Evolutionary conservation across 139 green algal genomes (phyloP), one percentile per base, ranked within the genome.

Genomic region (Micractinium conductrix): DNA sequence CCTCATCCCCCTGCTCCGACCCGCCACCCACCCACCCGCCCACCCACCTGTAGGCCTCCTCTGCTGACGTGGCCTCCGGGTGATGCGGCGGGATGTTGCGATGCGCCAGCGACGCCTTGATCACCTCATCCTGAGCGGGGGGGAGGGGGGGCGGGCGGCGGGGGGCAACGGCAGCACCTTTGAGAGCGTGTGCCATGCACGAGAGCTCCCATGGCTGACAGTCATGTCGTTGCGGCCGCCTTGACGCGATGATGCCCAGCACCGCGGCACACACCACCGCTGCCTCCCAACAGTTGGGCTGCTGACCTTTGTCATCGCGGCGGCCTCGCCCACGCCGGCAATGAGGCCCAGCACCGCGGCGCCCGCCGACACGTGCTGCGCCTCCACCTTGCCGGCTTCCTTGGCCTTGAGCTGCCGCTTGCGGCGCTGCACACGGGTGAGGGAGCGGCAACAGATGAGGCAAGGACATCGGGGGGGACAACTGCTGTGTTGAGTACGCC

Each of bases 41-140:
- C n/a, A n/a, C n/a, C n/a, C n/a, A n/a, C n/a, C n/a, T 74, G 80
- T 92, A 92, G 2, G 89, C 89, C n/a, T 92, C 87, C 37, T 84
- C 60, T 4, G 87, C 74, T 28, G 28, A 86, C 0, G 53, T 82
- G 6, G 88, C 89, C 28, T 85, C 75, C 2, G 85, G 85, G 76
- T 92, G 67, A 44, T 92, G 88, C 17, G 89, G 87, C 71, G 89
- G 89, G 79, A 92, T 90, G 65, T 87, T 89, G 42, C 89, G 87
- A 2, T 84, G 80, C 38, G 81, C 81, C 37, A 86, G 53, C 1
- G 78, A 42, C 24, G 38, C 43, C n/a, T 76, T 72, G 26, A 92
- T 79, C 42, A 92, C 48, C 53, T 90, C 87, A 28, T 84, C 80
- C 80, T 85, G 80, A 30, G 19, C 6, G 38, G 38, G 69, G 21